Evolutionary conservation across 2,329 filamentous ascomycete genomes (phyloP).

Genomic region (Botryotinia globosa): DNA sequence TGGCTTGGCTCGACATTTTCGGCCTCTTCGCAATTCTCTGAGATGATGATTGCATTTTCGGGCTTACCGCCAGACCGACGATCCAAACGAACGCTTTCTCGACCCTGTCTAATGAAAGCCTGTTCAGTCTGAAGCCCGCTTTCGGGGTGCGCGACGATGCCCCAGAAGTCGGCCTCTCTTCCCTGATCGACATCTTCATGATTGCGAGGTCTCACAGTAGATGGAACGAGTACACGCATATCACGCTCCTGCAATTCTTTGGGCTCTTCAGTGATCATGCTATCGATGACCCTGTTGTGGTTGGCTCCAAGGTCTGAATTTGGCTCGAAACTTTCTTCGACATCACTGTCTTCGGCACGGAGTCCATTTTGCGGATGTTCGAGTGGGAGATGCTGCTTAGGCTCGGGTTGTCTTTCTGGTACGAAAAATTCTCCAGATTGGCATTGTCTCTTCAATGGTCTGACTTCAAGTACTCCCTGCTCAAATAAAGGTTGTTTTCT

Average conservation of each 20-base stretch:
- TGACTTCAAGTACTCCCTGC: neutral
- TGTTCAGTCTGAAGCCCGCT: neutral
- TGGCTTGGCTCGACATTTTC: too few species aligned
- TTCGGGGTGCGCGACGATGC: neutral
- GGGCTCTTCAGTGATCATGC: neutral
- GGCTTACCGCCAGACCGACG: neutral
- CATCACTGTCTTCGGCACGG: neutral
- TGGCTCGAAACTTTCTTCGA: neutral
- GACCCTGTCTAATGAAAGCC: neutral
- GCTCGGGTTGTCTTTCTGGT: neutral
- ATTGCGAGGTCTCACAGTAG: neutral
- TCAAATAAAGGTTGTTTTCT: neutral
- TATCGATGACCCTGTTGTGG: neutral
- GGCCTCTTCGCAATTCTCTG: neutral
- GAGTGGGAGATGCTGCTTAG: too few species aligned
- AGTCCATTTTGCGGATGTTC: neutral
- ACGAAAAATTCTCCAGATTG: neutral
- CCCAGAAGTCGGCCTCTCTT: neutral
- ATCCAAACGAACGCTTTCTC: neutral
- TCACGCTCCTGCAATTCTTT: too few species aligned
- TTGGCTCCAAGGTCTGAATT: too few species aligned
- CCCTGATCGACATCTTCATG: neutral
- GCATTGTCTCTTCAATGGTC: neutral
- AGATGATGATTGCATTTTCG: neutral
- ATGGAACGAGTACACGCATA: fast-evolving